A percentile compares a stretch with the other conserved stretches of the same genome.
Conservation (phyloP, 140 eudicot species). For the Flaveria floridana region DNA sequence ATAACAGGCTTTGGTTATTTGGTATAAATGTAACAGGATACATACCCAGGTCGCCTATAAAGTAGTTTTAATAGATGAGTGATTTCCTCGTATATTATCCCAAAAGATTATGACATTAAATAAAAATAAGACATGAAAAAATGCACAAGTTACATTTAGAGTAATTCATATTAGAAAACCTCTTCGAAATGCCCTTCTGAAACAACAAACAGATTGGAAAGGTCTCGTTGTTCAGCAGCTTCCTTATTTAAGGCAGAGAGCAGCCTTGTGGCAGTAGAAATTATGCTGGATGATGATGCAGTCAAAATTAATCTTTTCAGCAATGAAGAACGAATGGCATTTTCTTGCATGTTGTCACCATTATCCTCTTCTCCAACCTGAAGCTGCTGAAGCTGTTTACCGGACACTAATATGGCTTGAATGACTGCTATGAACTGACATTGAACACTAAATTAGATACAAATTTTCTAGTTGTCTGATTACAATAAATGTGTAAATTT, state of each 20-base stretch:
- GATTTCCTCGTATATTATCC: neutral
- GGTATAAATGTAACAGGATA: neutral
- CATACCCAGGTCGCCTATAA: neutral
- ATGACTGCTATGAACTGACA: constrained; percentile 75
- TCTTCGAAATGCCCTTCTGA: constrained; percentile 66
- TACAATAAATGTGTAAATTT: neutral
- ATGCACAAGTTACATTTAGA: constrained; percentile 3
- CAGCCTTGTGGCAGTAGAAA: constrained; percentile 52
- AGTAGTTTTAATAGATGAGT: neutral
- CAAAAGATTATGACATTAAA: neutral
- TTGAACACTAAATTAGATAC: neutral
- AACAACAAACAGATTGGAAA: constrained; percentile 55
- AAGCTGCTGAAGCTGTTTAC: constrained; percentile 73
- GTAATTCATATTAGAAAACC: constrained; percentile 39
- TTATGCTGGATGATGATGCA: constrained; percentile 73
- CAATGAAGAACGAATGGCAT: constrained; percentile 52
- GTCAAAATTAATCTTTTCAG: constrained; percentile 62
- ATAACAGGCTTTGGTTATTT: neutral
- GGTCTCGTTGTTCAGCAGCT: constrained; percentile 75
- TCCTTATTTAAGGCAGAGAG: constrained; percentile 74
- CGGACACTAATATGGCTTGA: constrained; percentile 71
- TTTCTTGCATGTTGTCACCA: constrained; percentile 14
- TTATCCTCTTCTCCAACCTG: constrained; percentile 44
- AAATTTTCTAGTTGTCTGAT: neutral
- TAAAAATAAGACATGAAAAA: constrained; percentile 13